Percentiles rank a stretch among this genome's conserved stretches.
Evolutionary conservation across 2,329 filamentous ascomycete genomes (phyloP).

Genomic region (Trichophyton schoenleinii): DNA sequence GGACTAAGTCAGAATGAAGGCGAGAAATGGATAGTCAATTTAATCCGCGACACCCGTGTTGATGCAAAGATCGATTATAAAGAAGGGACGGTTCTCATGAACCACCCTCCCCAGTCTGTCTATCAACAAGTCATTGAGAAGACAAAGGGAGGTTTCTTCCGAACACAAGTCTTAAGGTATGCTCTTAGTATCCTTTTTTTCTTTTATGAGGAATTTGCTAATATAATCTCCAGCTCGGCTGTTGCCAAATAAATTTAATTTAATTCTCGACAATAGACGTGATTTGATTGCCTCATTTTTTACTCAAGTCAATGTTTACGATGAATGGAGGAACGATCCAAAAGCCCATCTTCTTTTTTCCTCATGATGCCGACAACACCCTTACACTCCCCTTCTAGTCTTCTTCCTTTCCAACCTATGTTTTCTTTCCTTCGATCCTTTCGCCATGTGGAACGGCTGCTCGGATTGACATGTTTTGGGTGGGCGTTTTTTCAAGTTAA

Average conservation of each 20-base stretch:
- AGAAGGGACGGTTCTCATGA: slow-evolving; percentile 97
- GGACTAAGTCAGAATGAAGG: slow-evolving; percentile 88
- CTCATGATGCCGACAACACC: background rate
- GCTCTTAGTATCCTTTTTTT: background rate
- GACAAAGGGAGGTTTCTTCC: slow-evolving; percentile 97
- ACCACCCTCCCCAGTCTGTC: slow-evolving; percentile 94
- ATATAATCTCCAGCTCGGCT: slow-evolving; percentile 28
- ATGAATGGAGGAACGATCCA: background rate
- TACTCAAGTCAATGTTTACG: background rate
- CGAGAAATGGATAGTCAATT: slow-evolving; percentile 99
- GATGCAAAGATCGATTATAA: slow-evolving; percentile 99
- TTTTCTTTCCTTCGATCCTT: background rate
- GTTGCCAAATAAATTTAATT: slow-evolving; percentile 37
- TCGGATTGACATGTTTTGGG: slow-evolving; percentile 3
- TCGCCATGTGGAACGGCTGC: slow-evolving; percentile 3
- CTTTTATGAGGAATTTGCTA: slow-evolving; percentile 9
- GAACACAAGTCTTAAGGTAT: slow-evolving; percentile 78
- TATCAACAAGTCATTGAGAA: slow-evolving; percentile 99
- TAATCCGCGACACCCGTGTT: slow-evolving; percentile 92
- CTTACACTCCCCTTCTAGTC: background rate
- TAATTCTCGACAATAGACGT: slow-evolving; percentile 3
- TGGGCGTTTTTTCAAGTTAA: background rate
- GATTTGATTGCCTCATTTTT: background rate
- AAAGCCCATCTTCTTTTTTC: background rate
- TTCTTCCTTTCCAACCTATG: background rate